Percentiles rank a stretch among this genome's conserved stretches.
Conservation (phyloP, 768 basidiomycete genomes). For the Amanita pallidorosea region DNA sequence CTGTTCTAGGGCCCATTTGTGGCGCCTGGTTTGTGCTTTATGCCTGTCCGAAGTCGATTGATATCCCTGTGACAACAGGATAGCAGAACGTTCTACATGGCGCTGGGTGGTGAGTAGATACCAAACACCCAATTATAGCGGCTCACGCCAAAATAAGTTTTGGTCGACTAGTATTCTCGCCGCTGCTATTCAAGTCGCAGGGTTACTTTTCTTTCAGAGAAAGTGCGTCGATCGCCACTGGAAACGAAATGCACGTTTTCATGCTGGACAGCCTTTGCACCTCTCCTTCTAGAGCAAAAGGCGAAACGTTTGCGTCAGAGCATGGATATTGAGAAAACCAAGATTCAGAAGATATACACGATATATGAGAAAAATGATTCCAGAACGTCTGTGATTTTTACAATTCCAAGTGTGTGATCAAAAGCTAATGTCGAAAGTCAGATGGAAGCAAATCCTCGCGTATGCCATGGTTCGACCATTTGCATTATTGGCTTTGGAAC, state of each 20-base stretch:
- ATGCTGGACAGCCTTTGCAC: conserved; percentile 30
- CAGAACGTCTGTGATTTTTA: conserved; percentile 26
- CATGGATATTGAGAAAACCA: conserved; percentile 37
- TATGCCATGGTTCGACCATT: conserved; percentile 59
- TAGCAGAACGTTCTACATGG: conserved; percentile 56
- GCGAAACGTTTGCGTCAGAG: conserved; percentile 32
- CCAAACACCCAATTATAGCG: neutral
- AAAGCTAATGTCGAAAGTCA: conserved; percentile 12
- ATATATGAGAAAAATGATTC: conserved; percentile 31
- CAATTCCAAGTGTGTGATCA: neutral
- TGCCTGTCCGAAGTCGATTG: neutral
- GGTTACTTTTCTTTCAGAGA: conserved; percentile 51
- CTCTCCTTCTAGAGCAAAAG: conserved; percentile 37
- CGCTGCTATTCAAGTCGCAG: conserved; percentile 40
- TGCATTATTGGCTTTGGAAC: conserved; percentile 44
- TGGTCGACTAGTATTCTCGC: conserved; percentile 57
- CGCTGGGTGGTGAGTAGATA: conserved; percentile 49
- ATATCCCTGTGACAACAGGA: conserved; percentile 19
- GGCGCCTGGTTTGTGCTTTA: conserved; percentile 21
- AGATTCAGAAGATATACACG: conserved; percentile 29
- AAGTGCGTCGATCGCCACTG: conserved; percentile 28
- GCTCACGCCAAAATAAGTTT: conserved; percentile 28
- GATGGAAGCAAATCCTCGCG: conserved; percentile 40
- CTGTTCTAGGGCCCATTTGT: conserved; percentile 51
- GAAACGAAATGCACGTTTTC: conserved; percentile 14